These are phyloP conservation scores for Solanum pimpinellifolium DNA, from an alignment of 257 asterid genomes.

Conservation along the genomic window DNA sequence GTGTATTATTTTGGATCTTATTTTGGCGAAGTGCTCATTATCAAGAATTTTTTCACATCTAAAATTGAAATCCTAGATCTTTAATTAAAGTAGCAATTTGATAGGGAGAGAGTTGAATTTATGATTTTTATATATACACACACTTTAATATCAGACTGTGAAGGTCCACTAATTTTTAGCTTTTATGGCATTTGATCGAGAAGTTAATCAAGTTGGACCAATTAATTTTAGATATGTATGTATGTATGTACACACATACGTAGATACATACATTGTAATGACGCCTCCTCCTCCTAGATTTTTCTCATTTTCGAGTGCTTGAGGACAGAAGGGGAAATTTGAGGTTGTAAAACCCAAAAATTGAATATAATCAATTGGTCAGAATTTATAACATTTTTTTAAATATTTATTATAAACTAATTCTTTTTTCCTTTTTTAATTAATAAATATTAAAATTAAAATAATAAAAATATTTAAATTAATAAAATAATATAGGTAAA, in stretches of 20 bases:
- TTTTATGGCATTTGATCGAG: not conserved
- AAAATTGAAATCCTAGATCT: not conserved
- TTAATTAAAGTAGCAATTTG: not conserved
- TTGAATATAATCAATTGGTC: too few species aligned
- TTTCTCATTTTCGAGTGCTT: not conserved
- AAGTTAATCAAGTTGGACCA: not conserved
- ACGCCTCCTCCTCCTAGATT: not conserved
- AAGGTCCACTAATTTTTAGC: not conserved
- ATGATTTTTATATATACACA: not conserved
- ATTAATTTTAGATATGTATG: not conserved
- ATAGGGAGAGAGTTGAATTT: not conserved
- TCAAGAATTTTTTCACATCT: not conserved
- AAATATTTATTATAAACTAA: too few species aligned
- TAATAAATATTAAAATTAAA: too few species aligned
- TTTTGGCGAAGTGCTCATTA: too few species aligned
- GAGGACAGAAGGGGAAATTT: not conserved
- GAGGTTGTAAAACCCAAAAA: not conserved
- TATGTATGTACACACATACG: not conserved
- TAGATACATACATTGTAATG: not conserved
- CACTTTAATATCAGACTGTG: not conserved
- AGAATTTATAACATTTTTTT: too few species aligned
- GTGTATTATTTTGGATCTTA: too few species aligned
- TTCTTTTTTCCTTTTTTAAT: too few species aligned
- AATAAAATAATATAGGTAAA: too few species aligned
- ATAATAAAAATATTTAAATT: too few species aligned